Evolutionary conservation across 2,329 filamentous ascomycete genomes (phyloP).

Genomic region (Verticillium tricorpus): DNA sequence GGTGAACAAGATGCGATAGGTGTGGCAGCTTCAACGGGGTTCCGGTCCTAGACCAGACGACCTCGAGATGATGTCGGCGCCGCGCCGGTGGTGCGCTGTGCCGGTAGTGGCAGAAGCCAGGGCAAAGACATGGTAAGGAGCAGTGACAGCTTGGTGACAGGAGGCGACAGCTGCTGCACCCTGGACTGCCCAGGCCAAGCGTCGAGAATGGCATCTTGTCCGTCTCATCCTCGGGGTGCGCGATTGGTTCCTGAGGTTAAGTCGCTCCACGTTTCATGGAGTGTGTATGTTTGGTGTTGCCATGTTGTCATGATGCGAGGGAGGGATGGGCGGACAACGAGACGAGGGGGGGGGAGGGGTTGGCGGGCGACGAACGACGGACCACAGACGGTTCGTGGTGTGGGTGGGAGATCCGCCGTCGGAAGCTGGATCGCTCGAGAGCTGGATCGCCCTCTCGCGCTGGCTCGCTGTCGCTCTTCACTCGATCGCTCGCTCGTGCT

Average conservation of each 20-base stretch:
- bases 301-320: neutral
- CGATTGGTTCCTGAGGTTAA: neutral
- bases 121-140: neutral
- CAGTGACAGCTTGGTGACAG: neutral
- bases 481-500: neutral
- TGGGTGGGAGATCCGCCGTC: neutral
- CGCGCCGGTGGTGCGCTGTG: neutral
- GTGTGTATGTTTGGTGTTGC: neutral
- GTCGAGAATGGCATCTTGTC: neutral
- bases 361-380: neutral
- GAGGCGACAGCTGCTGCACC: neutral
- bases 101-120: neutral
- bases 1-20: neutral
- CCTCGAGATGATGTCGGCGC: neutral
- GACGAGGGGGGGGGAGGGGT: too few relatives aligned
- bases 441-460: too few relatives aligned
- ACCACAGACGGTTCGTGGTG: neutral
- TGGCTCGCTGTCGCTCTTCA: neutral
- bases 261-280: neutral
- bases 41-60: neutral
- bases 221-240: neutral
- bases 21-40: neutral
- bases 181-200: neutral
- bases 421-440: neutral
- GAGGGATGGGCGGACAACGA: neutral